Evolutionary conservation across 2,329 filamentous ascomycete genomes (phyloP).

Genomic region (Diatrype stigma): DNA sequence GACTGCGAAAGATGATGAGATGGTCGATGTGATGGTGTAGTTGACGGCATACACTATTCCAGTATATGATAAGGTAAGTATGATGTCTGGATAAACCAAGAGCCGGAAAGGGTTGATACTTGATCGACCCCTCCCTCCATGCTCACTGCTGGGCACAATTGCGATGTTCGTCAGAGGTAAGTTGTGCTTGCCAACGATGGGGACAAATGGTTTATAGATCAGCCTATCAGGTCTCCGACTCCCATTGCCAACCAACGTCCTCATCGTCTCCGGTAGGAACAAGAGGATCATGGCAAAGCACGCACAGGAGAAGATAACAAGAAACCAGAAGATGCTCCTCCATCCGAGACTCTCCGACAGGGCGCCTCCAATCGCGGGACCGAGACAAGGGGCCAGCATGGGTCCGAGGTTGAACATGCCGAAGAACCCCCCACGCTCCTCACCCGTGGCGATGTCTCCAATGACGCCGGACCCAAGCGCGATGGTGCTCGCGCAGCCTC

Average conservation of each 20-base stretch:
- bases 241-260: conserved; percentile 25
- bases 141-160: no score
- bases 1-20: conserved; percentile 26
- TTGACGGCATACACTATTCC: conserved; percentile 31
- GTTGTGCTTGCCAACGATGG: conserved; percentile 11
- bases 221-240: conserved; percentile 15
- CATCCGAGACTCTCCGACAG: conserved; percentile 44
- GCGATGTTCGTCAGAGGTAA: not conserved
- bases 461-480: conserved; percentile 29
- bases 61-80: conserved; percentile 25
- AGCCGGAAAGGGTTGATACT: conserved; percentile 25
- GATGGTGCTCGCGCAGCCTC: conserved; percentile 30
- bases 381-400: conserved; percentile 42
- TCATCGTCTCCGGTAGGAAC: conserved; percentile 28
- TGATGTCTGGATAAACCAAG: conserved; percentile 24
- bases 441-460: conserved; percentile 27
- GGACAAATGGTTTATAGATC: conserved; percentile 2
- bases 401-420: conserved; percentile 31
- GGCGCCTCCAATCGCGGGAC: conserved; percentile 46
- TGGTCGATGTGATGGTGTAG: conserved; percentile 29
- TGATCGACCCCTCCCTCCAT: no score
- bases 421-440: conserved; percentile 30
- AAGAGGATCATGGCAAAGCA: conserved; percentile 31
- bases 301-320: conserved; percentile 40
- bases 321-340: conserved; percentile 50